A percentile compares a stretch with the other conserved stretches of the same genome.
phyloP scores from a whole-genome alignment of 169 alveolate genomes.

The Plasmodium adleri region DNA sequence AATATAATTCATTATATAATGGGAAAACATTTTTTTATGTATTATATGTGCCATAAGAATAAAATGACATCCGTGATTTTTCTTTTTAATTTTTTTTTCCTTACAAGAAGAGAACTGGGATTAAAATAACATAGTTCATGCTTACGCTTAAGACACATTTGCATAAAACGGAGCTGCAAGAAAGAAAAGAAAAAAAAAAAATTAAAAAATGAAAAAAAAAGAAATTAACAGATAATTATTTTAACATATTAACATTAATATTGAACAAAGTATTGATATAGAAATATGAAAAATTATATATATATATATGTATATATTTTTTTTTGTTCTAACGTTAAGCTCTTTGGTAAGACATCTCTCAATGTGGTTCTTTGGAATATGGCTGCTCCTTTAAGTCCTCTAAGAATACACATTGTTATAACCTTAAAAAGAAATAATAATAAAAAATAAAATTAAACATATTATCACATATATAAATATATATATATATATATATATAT shows the following conservation, averaged over 20 bases:
- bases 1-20: no score
- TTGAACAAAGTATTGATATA: no score
- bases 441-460: not conserved
- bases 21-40: no score
- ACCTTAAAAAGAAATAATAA: constrained; percentile 38
- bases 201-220: not conserved
- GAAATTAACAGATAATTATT: not conserved
- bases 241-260: no score
- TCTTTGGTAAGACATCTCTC: constrained; percentile 36
- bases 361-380: constrained; percentile 15
- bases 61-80: not conserved
- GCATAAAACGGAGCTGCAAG: constrained; percentile 16
- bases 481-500: not conserved
- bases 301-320: constrained; percentile 1
- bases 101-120: constrained; percentile 34
- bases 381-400: constrained; percentile 64
- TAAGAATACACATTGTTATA: constrained; percentile 33
- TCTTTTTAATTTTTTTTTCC: constrained; percentile 16
- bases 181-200: constrained; percentile 9
- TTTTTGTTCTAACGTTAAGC: constrained; percentile 19
- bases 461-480: not conserved
- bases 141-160: constrained; percentile 19
- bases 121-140: constrained; percentile 7
- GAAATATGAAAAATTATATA: not conserved
- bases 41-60: not conserved